These are phyloP conservation scores for Diaporthe citriasiana DNA, from an alignment of 2,329 filamentous ascomycete species.

Conservation along the genomic window DNA sequence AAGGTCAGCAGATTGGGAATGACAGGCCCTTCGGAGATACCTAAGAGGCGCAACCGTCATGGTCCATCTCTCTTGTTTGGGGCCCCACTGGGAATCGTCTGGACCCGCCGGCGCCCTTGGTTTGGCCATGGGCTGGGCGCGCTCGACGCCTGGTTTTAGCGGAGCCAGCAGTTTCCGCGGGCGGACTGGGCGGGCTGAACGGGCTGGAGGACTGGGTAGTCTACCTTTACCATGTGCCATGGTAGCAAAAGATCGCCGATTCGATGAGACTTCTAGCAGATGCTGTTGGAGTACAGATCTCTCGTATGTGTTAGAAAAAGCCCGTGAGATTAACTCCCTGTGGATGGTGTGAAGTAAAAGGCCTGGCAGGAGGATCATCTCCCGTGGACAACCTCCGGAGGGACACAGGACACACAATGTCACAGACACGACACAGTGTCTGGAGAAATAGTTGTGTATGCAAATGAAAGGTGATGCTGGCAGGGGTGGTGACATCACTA, in stretches of 20 bases:
- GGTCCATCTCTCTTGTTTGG: conserved; percentile 10
- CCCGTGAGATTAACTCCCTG: background rate
- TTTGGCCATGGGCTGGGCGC: conserved; percentile 6
- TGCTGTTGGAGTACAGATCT: background rate
- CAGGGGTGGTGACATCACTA: conserved; percentile 11
- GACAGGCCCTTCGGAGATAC: conserved; percentile 32
- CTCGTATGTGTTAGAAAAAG: background rate
- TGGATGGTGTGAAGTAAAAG: background rate
- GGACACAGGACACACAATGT: background rate
- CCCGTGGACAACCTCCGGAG: conserved; percentile 3
- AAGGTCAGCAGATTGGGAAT: conserved; percentile 7
- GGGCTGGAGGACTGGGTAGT: background rate
- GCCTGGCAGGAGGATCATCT: background rate
- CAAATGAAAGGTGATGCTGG: conserved; percentile 7
- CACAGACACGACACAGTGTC: background rate
- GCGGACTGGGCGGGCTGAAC: conserved; percentile 13
- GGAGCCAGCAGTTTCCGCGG: conserved; percentile 23
- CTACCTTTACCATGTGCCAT: background rate
- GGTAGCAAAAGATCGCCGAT: conserved; percentile 13
- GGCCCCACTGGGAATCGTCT: background rate
- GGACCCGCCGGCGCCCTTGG: conserved; percentile 7
- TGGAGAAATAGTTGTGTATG: background rate
- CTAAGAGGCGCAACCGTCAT: conserved; percentile 24
- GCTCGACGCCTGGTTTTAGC: conserved; percentile 14
- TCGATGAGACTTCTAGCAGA: background rate